These are phyloP conservation scores for Fulvia fulva DNA, from an alignment of 2,329 filamentous ascomycete genomes.

Conservation along the genomic window DNA sequence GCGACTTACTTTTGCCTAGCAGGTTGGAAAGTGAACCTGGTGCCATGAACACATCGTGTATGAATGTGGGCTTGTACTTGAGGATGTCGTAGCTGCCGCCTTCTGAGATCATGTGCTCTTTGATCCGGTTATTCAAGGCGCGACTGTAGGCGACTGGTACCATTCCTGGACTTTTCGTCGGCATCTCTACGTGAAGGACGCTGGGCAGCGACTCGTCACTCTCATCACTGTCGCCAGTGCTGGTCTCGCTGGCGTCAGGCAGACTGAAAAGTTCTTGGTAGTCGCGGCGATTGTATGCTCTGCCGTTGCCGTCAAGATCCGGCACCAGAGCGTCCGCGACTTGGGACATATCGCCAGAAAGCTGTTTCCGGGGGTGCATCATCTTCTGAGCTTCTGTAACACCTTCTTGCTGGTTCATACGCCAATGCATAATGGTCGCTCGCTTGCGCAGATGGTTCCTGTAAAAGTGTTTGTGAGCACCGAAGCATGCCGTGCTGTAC, in stretches of 20 bases:
- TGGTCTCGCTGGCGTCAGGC: neutral
- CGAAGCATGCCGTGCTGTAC: neutral
- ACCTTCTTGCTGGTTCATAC: neutral
- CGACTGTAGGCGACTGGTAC: constrained; percentile 16
- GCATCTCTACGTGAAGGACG: constrained; percentile 1
- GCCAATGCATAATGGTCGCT: neutral
- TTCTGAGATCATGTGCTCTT: constrained; percentile 37
- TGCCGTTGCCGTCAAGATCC: neutral
- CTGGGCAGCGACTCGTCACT: neutral
- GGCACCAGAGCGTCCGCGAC: neutral
- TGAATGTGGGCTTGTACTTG: constrained; percentile 54
- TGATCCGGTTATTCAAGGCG: constrained; percentile 27
- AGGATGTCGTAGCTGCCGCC: constrained; percentile 51
- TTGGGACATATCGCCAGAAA: neutral
- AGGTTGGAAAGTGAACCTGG: constrained; percentile 40
- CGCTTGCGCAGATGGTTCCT: neutral
- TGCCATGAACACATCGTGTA: constrained; percentile 48
- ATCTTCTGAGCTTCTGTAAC: neutral
- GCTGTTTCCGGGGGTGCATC: neutral
- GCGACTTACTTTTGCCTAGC: constrained; percentile 16
- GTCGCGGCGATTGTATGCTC: neutral
- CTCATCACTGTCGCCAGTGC: neutral
- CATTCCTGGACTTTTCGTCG: neutral
- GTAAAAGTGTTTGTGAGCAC: neutral
- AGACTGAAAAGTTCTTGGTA: neutral